phyloP scores from a whole-genome alignment of 208 protist genomes.

The Herpetomonas muscarum region DNA sequence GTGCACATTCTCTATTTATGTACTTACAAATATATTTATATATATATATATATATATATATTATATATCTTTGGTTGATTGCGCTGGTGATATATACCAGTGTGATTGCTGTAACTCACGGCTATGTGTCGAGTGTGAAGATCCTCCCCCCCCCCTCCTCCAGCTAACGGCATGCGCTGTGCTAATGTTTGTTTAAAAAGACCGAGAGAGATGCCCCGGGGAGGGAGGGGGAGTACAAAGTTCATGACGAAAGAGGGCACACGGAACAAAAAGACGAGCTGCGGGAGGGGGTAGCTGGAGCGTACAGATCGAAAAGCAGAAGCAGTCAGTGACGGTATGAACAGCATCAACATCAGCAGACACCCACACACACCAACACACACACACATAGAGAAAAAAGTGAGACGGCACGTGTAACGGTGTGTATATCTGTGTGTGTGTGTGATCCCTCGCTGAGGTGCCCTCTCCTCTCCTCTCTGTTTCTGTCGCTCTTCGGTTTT shows the following conservation, averaged over 20 bases:
- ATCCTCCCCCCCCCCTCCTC: no score
- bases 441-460: no score
- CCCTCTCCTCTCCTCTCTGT: neutral
- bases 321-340: no score
- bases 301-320: no score
- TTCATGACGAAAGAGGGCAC: neutral
- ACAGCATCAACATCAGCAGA: no score
- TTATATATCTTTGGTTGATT: conserved; percentile 9
- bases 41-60: conserved; percentile 18
- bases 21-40: conserved; percentile 9
- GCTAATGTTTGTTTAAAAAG: no score
- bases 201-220: no score
- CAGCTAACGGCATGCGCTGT: no score
- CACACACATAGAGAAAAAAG: conserved; percentile 6
- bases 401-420: neutral
- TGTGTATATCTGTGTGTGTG: conserved; percentile 2
- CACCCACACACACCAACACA: no score
- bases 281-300: neutral
- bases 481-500: neutral
- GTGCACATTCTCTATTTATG: neutral
- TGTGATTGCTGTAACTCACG: neutral
- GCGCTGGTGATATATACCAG: neutral
- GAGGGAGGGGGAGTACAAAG: neutral
- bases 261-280: conserved; percentile 2
- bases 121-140: neutral